Base-by-base conservation (phyloP, 2,329 filamentous ascomycete species). In the Orbilia ellipsospora region DNA sequence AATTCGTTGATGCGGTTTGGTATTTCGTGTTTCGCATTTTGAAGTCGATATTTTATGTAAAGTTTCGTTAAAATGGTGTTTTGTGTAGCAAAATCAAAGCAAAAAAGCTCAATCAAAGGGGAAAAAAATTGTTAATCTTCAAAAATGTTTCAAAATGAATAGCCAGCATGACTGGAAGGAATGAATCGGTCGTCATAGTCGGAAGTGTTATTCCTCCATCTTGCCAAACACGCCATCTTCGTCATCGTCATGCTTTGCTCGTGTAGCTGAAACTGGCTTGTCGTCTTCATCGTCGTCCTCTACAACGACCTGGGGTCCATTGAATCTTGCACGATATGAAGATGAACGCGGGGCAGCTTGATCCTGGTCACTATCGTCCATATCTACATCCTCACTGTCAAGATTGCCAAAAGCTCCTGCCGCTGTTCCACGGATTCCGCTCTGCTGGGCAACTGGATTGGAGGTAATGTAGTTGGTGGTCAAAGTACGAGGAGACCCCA, bases 141-240 rank as follows among this genome's bases (percentile, higher is more conserved):
- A 60, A 15, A 16, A 23, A 36, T 15, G 20, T 4, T 26, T n/a
- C 18, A 31, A 16, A 13, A 36, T 2, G 28, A 26, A 23, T 26
- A 13, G 54, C 26, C 20, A 52, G 44, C 23, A 42, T 59, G 55
- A 40, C 26, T 69, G 44, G 55, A 55, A 61, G 65, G 48, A 63
- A 45, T 56, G 28, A 31, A 51, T 48, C 28, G 55, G 31, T 42
- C 40, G 44, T 42, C 31, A 55, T 42, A 62, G 57, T 13, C 51
- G 44, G 44, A 62, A 31, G 51, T 68, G 31, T 74, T 86, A 95
- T 83, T 96, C 93, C 83, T 99, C 95, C 94, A 98, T 98, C 79
- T 89, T 89, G 69, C 94, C 94, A 85, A 99, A 99, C 80, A 98
- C 91, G 81, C 94, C 94, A 78, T 97, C 94, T 78, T 98, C 94